These are phyloP conservation scores for Leucaena leucocephala DNA, from an alignment of 306 rosid species.

Conservation along the genomic window DNA sequence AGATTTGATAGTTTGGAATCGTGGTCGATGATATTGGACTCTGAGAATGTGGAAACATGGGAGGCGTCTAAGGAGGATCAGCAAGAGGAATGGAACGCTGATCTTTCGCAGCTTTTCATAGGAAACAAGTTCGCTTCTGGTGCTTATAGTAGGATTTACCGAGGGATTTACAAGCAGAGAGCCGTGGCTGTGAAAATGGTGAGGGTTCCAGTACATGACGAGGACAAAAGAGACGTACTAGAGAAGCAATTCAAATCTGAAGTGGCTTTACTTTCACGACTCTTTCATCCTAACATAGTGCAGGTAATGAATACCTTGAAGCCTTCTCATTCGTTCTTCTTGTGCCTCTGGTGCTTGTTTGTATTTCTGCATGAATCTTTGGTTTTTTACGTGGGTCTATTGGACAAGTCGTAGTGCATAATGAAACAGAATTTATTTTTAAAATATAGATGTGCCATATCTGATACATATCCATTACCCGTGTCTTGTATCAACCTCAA, in stretches of 20 bases:
- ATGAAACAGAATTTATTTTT: neutral
- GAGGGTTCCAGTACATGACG: conserved; percentile 67
- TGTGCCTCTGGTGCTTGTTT: neutral
- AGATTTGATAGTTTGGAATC: conserved; percentile 86
- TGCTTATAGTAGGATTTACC: conserved; percentile 86
- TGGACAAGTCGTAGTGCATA: neutral
- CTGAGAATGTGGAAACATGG: conserved; percentile 87
- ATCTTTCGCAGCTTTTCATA: conserved; percentile 80
- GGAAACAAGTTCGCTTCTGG: conserved; percentile 92
- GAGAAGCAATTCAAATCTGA: conserved; percentile 85
- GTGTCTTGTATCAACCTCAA: neutral
- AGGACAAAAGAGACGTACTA: conserved; percentile 59
- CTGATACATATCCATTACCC: neutral
- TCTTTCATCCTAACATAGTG: conserved; percentile 79
- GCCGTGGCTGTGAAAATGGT: conserved; percentile 97
- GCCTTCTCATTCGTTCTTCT: no score
- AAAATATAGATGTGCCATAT: neutral
- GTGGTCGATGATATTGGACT: conserved; percentile 90
- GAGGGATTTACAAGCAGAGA: conserved; percentile 88
- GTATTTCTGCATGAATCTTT: neutral
- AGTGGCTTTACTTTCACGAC: conserved; percentile 86
- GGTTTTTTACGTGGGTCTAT: neutral
- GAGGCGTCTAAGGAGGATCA: conserved; percentile 72
- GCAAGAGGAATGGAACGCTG: conserved; percentile 86
- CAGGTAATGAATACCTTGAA: conserved; percentile 53